Evolutionary conservation across 2,329 filamentous ascomycete genomes (phyloP), one percentile per base, ranked within the genome.

Genomic region (Fusarium setosum): DNA sequence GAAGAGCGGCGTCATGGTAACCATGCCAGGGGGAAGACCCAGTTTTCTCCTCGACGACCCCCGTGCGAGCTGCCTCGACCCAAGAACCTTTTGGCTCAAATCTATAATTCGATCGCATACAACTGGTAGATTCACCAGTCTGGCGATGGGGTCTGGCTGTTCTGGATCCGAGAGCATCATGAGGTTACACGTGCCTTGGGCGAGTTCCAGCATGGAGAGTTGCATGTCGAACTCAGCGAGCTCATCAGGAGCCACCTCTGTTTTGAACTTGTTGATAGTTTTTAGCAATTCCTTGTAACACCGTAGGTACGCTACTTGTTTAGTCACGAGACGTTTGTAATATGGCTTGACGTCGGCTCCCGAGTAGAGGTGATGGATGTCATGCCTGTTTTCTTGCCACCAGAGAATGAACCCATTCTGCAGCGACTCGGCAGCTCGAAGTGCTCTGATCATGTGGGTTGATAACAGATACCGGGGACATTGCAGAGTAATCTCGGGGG

Each of bases 371-470:
- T 21, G 18, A 13, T 47, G 32, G 6, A 54, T 38, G 5, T 47
- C 40, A 13, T 47, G 17, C 9, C 40, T 35, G 23, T 54, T 44
- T 17, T 44, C 24, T 18, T 54, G 41, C 51, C 32, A 47, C 31
- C 42, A 54, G n/a, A 54, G 15, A 4, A 24, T 23, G 4, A 47
- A n/a, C 5, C 41, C 23, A 11, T 54, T 54, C 31, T 47, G 24
- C 13, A 54, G 38, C 20, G 51, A 54, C 41, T 47, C 51, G 12
- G 41, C 41, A 37, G 51, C 51, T n/a, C 51, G 40, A 2, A 18
- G 32, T 18, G 40, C 31, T 20, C 41, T 29, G 6, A 29, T 23
- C 23, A 54, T 11, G 23, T 37, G 23, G 4, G 20, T 13, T 37
- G 20, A 5, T 4, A 49, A 8, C 2, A 49, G 17, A 17, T 49